Base-by-base conservation (phyloP, 106 monocot species). In the Dendrobium officinale region DNA sequence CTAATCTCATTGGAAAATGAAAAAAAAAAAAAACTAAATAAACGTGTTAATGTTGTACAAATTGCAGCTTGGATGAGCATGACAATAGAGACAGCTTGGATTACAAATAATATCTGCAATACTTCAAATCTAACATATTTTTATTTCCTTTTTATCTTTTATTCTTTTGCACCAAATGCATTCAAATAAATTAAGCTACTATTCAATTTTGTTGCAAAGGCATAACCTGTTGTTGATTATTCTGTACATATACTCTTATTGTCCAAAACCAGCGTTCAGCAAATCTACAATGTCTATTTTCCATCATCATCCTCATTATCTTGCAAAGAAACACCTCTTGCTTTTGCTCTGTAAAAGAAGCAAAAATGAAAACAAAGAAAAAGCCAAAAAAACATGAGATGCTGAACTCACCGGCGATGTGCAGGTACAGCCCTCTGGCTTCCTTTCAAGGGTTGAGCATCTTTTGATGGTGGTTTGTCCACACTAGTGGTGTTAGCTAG, bases 281-380 rank as follows among this genome's bases (percentile, higher is more conserved):
- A 41, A 74, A 42, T 74, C 17, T 74, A 20, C 43, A 70, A 19
- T 15, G 0, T 15, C 75, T 55, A 85, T 40, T 41, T 67, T 42
- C 77, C 80, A 75, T 85, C 84, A 64, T 83, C 67, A 77, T 89
- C 88, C 29, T 61, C 84, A 31, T 37, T 45, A 75, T 87, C 83
- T 79, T 85, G 86, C 81, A 95, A 86, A 67, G 86, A 86, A 82
- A 85, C 91, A 70, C 95, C 95, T 85, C 95, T 86, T 43, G 82
- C 87, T 89, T 91, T 93, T 66, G 89, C 80, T 82, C 95, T 95
- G 73, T 5, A 75, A 18, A 73, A 75, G 45, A 82, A 80, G 44
- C 45, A 18, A 18, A 84, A 61, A 84, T 29, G 2, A 22, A 24
- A 49, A 68, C 41, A 13, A 83, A 1, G 6, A 82, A 75, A 6